A percentile compares a stretch with the other conserved stretches of the same genome.
Conservation (phyloP, 2,329 filamentous ascomycete species). For the Albophoma yamanashiensis region DNA sequence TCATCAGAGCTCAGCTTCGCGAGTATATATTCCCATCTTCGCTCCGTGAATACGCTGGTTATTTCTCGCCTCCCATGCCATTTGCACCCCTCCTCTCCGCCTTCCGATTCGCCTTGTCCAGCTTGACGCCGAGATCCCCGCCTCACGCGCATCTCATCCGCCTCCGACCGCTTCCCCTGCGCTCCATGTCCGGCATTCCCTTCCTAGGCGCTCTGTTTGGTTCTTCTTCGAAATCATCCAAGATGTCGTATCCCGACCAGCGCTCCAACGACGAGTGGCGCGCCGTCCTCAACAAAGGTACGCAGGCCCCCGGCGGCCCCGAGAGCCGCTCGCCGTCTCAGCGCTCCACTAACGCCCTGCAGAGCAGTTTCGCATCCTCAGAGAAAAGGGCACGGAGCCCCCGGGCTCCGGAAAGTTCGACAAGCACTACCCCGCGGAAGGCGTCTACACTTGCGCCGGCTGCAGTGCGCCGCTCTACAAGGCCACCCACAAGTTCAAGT, state of each 20-base stretch:
- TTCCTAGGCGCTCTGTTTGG: constrained; percentile 70
- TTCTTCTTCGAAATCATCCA: constrained; percentile 43
- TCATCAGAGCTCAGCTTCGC: background rate
- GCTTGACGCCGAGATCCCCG: constrained; percentile 19
- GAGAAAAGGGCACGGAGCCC: constrained; percentile 82
- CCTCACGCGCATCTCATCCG: constrained; percentile 8
- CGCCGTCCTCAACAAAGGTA: constrained; percentile 59
- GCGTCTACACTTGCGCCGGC: constrained; percentile 79
- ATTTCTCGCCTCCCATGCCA: constrained; percentile 30
- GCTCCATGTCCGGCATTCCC: constrained; percentile 67
- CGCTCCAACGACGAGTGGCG: constrained; percentile 81
- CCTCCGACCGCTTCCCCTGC: constrained; percentile 17
- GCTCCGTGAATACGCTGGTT: background rate
- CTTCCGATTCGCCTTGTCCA: constrained; percentile 36
- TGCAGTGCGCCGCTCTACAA: constrained; percentile 86
- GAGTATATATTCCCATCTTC: background rate
- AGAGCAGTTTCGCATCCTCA: constrained; percentile 95
- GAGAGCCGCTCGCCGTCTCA: background rate
- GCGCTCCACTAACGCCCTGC: constrained; percentile 5
- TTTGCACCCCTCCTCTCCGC: constrained; percentile 36
- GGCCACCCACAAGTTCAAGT: constrained; percentile 90
- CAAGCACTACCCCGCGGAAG: constrained; percentile 66
- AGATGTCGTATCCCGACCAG: constrained; percentile 70
- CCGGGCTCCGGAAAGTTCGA: constrained; percentile 75
- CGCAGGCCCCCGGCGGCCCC: constrained; percentile 4